Conservation (phyloP, 2,329 filamentous ascomycete genomes). For the Alternaria sp. region DNA sequence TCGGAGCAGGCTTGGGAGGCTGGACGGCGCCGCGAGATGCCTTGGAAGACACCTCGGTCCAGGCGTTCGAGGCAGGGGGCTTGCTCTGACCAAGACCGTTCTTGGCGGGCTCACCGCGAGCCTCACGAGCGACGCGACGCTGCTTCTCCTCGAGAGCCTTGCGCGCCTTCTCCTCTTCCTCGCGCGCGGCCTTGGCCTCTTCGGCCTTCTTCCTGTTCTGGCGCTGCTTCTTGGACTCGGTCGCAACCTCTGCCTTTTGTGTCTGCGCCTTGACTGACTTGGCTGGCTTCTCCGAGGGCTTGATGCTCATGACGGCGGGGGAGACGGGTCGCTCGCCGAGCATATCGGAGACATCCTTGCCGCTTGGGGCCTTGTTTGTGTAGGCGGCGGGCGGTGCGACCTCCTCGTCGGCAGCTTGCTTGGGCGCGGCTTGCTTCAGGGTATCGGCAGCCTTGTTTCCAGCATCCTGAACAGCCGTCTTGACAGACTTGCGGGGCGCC, state of each 20-base stretch:
- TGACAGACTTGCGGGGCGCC: constrained; percentile 46
- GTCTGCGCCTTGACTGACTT: constrained; percentile 69
- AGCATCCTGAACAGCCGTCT: constrained; percentile 46
- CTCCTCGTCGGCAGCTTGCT: constrained; percentile 77
- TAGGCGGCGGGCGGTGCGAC: constrained; percentile 69
- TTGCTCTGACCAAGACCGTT: constrained; percentile 69
- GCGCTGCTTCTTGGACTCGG: constrained; percentile 92
- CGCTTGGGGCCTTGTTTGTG: constrained; percentile 58
- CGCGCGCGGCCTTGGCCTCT: constrained; percentile 75
- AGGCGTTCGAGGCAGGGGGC: constrained; percentile 61
- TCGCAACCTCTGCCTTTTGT: constrained; percentile 61
- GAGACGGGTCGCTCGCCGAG: constrained; percentile 74
- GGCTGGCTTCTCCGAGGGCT: constrained; percentile 66
- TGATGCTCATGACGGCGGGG: constrained; percentile 80
- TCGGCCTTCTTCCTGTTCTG: constrained; percentile 92
- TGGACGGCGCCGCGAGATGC: constrained; percentile 29
- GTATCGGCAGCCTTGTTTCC: constrained; percentile 44
- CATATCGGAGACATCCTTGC: constrained; percentile 87
- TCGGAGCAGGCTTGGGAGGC: constrained; percentile 30
- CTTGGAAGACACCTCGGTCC: constrained; percentile 53
- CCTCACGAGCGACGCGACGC: constrained; percentile 79
- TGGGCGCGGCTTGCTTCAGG: constrained; percentile 64
- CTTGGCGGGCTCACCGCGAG: constrained; percentile 83
- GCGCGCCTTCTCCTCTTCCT: constrained; percentile 80
- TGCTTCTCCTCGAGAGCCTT: constrained; percentile 82